These are phyloP conservation scores for Malus sieversii DNA, from an alignment of 306 rosid genomes.

Conservation along the genomic window DNA sequence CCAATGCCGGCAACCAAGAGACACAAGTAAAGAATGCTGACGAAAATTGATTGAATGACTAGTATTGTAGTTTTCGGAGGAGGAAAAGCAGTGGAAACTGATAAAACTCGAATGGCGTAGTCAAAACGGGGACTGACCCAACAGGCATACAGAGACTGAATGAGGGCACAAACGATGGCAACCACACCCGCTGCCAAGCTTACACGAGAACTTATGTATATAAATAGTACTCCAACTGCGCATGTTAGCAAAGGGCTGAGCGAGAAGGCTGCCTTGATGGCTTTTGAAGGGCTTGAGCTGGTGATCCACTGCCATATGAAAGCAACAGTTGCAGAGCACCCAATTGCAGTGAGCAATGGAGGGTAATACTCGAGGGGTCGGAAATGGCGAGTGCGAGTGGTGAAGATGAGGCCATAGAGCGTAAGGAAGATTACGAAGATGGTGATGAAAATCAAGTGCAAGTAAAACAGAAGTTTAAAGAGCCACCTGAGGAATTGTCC, in stretches of 20 bases:
- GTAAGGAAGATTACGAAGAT: constrained; percentile 31
- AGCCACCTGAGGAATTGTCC: neutral
- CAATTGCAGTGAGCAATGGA: constrained; percentile 43
- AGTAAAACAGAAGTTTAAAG: neutral
- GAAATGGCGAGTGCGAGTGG: constrained; percentile 40
- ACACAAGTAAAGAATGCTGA: constrained; percentile 38
- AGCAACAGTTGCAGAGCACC: constrained; percentile 40
- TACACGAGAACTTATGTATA: constrained; percentile 30
- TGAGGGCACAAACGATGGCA: constrained; percentile 35
- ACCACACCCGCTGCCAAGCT: constrained; percentile 37
- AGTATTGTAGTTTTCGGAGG: constrained; percentile 30
- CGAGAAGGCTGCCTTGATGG: constrained; percentile 51
- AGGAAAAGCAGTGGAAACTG: constrained; percentile 36
- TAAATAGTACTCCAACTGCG: constrained; percentile 35
- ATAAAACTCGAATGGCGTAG: constrained; percentile 34
- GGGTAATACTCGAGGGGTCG: constrained; percentile 51
- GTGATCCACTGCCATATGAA: constrained; percentile 50
- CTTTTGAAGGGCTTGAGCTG: constrained; percentile 33
- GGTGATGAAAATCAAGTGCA: constrained; percentile 8
- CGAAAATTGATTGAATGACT: constrained; percentile 16
- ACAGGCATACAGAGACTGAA: constrained; percentile 55
- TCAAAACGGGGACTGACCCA: constrained; percentile 52
- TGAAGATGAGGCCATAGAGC: constrained; percentile 26
- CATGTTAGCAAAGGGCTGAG: constrained; percentile 47
- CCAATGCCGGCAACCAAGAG: constrained; percentile 56